phyloP scores from a whole-genome alignment of 2,329 filamentous ascomycete species.

The Fusarium sp. region DNA sequence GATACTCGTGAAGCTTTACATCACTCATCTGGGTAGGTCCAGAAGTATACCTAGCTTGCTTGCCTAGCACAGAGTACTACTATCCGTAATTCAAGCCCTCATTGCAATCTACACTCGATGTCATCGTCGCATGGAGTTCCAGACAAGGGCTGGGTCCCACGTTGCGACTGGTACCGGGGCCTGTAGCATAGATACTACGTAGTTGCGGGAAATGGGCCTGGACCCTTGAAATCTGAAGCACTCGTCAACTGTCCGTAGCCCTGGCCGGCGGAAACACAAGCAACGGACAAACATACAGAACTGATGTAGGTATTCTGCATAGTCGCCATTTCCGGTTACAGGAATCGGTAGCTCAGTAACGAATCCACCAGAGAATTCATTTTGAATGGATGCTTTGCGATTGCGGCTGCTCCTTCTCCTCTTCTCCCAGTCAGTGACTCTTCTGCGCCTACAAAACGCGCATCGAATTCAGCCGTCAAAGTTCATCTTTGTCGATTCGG shows the following conservation, averaged over 20 bases:
- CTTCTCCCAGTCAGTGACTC: slow-evolving; percentile 17
- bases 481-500: slow-evolving; percentile 35
- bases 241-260: slow-evolving; percentile 18
- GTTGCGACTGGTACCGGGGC: neutral
- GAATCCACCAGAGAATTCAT: slow-evolving; percentile 1
- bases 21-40: neutral
- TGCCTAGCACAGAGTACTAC: neutral
- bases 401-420: slow-evolving; percentile 1
- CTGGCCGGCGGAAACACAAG: slow-evolving; percentile 17
- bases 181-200: slow-evolving; percentile 4
- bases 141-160: neutral
- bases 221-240: slow-evolving; percentile 36
- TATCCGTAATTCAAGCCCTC: neutral
- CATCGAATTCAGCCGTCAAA: slow-evolving; percentile 20
- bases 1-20: neutral
- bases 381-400: slow-evolving; percentile 3
- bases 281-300: neutral
- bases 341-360: slow-evolving; percentile 18
- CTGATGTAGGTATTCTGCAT: neutral
- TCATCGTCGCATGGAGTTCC: neutral
- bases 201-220: slow-evolving; percentile 19
- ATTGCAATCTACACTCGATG: slow-evolving; percentile 4
- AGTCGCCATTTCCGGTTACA: slow-evolving; percentile 7
- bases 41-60: neutral
- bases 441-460: slow-evolving; percentile 24